phyloP scores from a whole-genome alignment of 2,329 filamentous ascomycete genomes.

The Colletotrichum somersetense region DNA sequence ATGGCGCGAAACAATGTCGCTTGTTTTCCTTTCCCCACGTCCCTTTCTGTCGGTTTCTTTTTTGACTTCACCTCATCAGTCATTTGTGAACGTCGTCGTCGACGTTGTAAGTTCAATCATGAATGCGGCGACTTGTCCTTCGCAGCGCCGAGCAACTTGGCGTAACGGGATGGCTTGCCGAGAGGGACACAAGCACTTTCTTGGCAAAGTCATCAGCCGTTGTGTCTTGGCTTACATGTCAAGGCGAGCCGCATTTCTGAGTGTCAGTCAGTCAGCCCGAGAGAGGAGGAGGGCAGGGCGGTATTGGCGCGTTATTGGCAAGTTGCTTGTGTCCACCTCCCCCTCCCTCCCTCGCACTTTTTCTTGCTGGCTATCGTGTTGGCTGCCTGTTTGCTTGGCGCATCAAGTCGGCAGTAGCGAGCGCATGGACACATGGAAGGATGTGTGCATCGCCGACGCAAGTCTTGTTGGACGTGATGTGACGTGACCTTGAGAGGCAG shows the following conservation, averaged over 20 bases:
- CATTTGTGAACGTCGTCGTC: conserved; percentile 13
- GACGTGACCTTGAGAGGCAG: too few species aligned
- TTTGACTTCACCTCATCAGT: background rate
- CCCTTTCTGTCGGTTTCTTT: background rate
- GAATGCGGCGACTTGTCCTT: conserved; percentile 37
- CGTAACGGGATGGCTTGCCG: conserved; percentile 41
- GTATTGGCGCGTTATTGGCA: too few species aligned
- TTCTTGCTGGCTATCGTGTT: background rate
- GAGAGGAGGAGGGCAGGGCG: too few species aligned
- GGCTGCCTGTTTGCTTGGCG: background rate
- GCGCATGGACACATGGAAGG: background rate
- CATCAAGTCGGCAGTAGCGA: background rate
- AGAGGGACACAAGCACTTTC: conserved; percentile 41
- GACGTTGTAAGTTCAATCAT: background rate
- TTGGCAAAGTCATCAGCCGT: conserved; percentile 38
- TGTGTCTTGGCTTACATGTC: conserved; percentile 35
- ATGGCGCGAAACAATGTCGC: conserved; percentile 4
- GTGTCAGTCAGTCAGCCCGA: too few species aligned
- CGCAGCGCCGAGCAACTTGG: conserved; percentile 41
- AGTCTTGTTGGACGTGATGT: background rate
- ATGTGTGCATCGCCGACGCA: background rate
- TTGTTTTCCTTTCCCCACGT: background rate
- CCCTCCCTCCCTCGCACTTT: background rate
- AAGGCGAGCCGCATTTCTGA: background rate
- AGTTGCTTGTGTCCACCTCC: background rate